Evolutionary conservation across 768 basidiomycete species (phyloP), one percentile per base, ranked within the genome.

Genomic region (Tephrocybe sp.): DNA sequence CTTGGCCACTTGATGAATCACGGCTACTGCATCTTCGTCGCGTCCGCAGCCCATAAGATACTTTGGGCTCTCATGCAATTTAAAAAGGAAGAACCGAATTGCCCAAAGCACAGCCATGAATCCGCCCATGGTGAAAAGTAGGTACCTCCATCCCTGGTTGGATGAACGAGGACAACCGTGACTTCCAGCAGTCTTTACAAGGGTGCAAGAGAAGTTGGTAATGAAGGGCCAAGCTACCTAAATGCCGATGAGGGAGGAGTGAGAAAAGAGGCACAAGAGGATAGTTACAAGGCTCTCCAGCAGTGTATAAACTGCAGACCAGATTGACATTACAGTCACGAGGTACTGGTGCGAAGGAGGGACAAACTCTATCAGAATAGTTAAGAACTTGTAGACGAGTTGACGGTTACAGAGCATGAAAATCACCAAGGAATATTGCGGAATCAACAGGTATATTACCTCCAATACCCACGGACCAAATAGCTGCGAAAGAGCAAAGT

Each of bases 241-340:
- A 48, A 32, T n/a, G 16, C 11, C 11, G 10, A 23, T 31, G 9
- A 32, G 26, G 3, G 26, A 26, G 26, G 7, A 26, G 26, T 16
- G 41, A n/a, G n/a, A n/a, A n/a, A 3, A 26, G 3, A 7, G 26
- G 30, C 16, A 19, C 23, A 39, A 40, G n/a, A 7, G 17, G 12
- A 9, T 10, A 54, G 46, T 31, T 49, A 72, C 72, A 45, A 78
- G 55, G 54, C 68, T 72, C 20, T 80, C 84, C 42, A 85, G 61
- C 0, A 89, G 74, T 62, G 88, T 87, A 2, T 87, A 86, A 31
- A 89, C 72, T 5, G 85, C 83, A 89, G 88, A 91, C 84, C 85
- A 90, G 35, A 89, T 78, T 0, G 87, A 88, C 13, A 90, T 73
- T 11, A 89, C 69, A 0, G 87, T 89, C 31, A 90, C 70, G 3